Evolutionary conservation across 352 stramenopile species (phyloP).

Genomic region (Globisporangium carolinianum): DNA sequence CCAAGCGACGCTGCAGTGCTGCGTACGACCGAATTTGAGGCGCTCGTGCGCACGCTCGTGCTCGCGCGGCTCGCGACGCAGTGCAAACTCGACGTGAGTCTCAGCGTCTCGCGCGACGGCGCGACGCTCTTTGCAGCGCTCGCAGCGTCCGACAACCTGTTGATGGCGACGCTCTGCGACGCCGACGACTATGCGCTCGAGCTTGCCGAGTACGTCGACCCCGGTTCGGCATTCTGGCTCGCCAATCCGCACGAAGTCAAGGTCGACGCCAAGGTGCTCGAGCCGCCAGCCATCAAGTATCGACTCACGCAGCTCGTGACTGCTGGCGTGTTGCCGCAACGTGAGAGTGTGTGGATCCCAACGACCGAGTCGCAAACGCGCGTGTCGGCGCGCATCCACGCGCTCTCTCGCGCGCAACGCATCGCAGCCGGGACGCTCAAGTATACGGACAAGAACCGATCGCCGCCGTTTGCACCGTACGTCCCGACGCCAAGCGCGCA

Average conservation of each 20-base stretch:
- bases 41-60: conserved; percentile 50
- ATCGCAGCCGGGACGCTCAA: conserved; percentile 14
- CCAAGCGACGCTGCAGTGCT: not conserved
- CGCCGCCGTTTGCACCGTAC: conserved; percentile 32
- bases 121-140: conserved; percentile 37
- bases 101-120: conserved; percentile 45
- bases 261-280: conserved; percentile 36
- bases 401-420: conserved; percentile 29
- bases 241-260: conserved; percentile 32
- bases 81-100: conserved; percentile 55
- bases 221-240: conserved; percentile 40
- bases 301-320: conserved; percentile 39
- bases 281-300: conserved; percentile 38
- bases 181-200: conserved; percentile 39
- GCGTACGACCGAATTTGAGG: conserved; percentile 38
- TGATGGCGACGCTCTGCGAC: conserved; percentile 50
- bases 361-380: conserved; percentile 24
- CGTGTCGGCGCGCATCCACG: conserved; percentile 46
- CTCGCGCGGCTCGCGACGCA: conserved; percentile 34
- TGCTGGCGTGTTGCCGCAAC: conserved; percentile 23
- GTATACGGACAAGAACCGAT: conserved; percentile 16
- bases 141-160: conserved; percentile 54
- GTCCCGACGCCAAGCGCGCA: conserved; percentile 37
- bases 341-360: conserved; percentile 37
- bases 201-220: conserved; percentile 52